A percentile compares a stretch with the other conserved stretches of the same genome.
Evolutionary conservation across 805 yeast genomes (phyloP).

Genomic region (Saccharomycopsis oosterbeekiorum): DNA sequence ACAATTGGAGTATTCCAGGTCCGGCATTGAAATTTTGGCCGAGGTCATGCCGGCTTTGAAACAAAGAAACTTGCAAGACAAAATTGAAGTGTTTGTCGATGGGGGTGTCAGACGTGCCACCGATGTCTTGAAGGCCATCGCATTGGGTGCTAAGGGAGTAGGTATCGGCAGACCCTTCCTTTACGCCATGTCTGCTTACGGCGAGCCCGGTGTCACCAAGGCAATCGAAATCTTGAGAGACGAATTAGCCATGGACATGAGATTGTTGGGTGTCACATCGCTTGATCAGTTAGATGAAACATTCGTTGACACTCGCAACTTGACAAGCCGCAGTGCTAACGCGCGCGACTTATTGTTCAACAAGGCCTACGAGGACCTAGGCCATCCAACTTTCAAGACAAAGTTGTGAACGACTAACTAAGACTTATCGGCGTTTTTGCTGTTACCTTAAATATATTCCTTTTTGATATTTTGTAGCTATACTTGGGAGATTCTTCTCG

Average conservation of each 20-base stretch:
- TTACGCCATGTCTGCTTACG: slow-evolving; percentile 54
- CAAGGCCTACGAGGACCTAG: slow-evolving; percentile 47
- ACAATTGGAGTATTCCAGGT: slow-evolving; percentile 73
- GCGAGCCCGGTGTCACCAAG: slow-evolving; percentile 53
- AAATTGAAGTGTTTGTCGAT: slow-evolving; percentile 51
- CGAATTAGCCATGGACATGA: slow-evolving; percentile 70
- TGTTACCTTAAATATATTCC: neutral
- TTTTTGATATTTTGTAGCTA: neutral
- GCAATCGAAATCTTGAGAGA: slow-evolving; percentile 54
- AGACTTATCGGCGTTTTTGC: too few species aligned
- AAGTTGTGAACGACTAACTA: slow-evolving; percentile 11
- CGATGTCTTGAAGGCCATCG: slow-evolving; percentile 55
- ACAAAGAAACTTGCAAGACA: slow-evolving; percentile 36
- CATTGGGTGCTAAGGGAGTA: slow-evolving; percentile 62
- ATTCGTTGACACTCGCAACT: slow-evolving; percentile 46
- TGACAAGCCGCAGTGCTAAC: slow-evolving; percentile 31
- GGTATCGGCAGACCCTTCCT: slow-evolving; percentile 62
- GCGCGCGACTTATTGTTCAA: slow-evolving; percentile 43
- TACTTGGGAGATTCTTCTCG: too few species aligned
- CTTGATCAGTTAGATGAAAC: slow-evolving; percentile 50
- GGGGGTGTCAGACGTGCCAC: slow-evolving; percentile 66
- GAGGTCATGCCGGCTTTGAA: slow-evolving; percentile 45
- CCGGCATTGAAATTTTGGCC: slow-evolving; percentile 65
- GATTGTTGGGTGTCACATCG: slow-evolving; percentile 61
- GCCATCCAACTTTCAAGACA: slow-evolving; percentile 39